These are phyloP conservation scores for Crucihimalaya himalaica DNA, from an alignment of 345 rosid genomes.

Conservation along the genomic window DNA sequence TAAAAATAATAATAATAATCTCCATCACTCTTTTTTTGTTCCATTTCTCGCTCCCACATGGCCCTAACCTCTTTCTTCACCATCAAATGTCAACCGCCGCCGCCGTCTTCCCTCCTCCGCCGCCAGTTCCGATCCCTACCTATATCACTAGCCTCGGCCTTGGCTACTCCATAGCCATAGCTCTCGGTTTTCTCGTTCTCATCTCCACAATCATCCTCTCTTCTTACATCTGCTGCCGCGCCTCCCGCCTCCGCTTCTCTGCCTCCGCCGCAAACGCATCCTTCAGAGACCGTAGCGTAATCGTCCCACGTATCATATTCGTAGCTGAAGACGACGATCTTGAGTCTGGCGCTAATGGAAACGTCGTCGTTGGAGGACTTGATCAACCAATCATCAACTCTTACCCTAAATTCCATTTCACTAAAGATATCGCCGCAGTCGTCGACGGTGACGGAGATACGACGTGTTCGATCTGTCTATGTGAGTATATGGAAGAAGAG, in stretches of 20 bases:
- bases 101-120: slow-evolving; percentile 36
- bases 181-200: slow-evolving; percentile 87
- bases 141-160: slow-evolving; percentile 78
- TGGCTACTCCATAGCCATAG: slow-evolving; percentile 93
- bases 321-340: slow-evolving; percentile 80
- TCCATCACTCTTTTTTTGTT: slow-evolving; percentile 21
- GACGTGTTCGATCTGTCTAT: slow-evolving; percentile 86
- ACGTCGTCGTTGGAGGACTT: slow-evolving; percentile 62
- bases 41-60: slow-evolving; percentile 45
- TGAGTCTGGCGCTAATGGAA: slow-evolving; percentile 38
- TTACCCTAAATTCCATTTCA: slow-evolving; percentile 75
- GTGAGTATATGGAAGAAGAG: slow-evolving; percentile 87
- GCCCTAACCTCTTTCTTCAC: slow-evolving; percentile 42
- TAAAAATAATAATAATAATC: not conserved
- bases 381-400: slow-evolving; percentile 80
- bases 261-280: slow-evolving; percentile 23
- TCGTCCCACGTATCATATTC: slow-evolving; percentile 85
- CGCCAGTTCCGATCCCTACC: slow-evolving; percentile 44
- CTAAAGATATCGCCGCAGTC: slow-evolving; percentile 35
- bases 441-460: slow-evolving; percentile 23
- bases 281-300: slow-evolving; percentile 50
- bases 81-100: slow-evolving; percentile 65
- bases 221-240: slow-evolving; percentile 89
- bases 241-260: slow-evolving; percentile 48
- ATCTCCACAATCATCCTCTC: slow-evolving; percentile 82